These are phyloP conservation scores for Solanum clarkiae DNA, from an alignment of 257 asterid genomes.

Conservation along the genomic window DNA sequence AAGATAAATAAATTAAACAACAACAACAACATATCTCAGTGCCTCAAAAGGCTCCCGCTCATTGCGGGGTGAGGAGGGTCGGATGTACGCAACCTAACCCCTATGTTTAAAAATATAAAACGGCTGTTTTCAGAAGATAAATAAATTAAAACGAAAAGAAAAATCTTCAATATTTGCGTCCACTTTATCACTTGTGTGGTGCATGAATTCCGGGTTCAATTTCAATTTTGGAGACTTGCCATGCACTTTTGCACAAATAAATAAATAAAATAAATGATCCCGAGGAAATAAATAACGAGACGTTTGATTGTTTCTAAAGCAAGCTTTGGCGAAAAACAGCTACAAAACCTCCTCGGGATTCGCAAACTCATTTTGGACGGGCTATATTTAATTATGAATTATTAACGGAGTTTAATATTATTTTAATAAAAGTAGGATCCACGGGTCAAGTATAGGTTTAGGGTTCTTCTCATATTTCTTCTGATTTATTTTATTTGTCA, in stretches of 20 bases:
- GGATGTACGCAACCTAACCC: too few species aligned
- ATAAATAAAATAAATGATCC: conserved; percentile 20
- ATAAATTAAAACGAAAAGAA: too few species aligned
- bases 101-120: too few species aligned
- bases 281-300: conserved; percentile 17
- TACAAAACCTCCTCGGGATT: conserved; percentile 15
- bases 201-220: background rate
- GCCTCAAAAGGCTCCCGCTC: too few species aligned
- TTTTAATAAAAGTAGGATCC: background rate
- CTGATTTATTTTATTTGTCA: background rate
- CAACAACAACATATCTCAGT: too few species aligned
- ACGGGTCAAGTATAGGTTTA: background rate
- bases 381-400: background rate
- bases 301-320: conserved; percentile 41
- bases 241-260: background rate
- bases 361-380: conserved; percentile 5
- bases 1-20: too few species aligned
- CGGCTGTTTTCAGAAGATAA: too few species aligned
- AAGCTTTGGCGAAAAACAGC: conserved; percentile 7
- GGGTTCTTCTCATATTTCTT: background rate
- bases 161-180: background rate
- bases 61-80: too few species aligned
- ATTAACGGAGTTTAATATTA: background rate
- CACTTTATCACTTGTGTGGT: background rate
- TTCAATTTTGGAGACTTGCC: background rate